Base-by-base conservation (phyloP, 805 yeast genomes). In the Deakozyma indianensis region DNA sequence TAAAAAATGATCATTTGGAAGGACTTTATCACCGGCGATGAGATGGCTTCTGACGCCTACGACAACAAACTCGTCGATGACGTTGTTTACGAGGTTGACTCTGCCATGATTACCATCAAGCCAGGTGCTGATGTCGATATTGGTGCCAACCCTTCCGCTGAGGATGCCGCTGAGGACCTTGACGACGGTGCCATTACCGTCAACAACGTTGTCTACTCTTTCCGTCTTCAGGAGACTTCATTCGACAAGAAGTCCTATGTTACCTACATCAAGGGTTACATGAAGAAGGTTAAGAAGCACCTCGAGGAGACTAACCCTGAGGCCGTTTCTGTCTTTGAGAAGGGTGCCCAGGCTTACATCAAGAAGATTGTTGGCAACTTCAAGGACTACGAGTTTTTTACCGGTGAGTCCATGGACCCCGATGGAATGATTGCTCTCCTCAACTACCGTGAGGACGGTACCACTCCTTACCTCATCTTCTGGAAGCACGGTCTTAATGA, bases 351-450 rank as follows among this genome's bases (percentile, higher is more conserved):
- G 59, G 71, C 84, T 60, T 92, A 88, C 78, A 94, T 84, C 71
- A 92, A 92, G 85, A 92, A 92, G 79, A 82, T 92, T 57, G 69
- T 92, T 62, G 83, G 80, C 63, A 82, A 88, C 70, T 92, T 92
- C 92, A 83, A 82, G 67, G 98, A 92, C 80, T 92, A 94, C 94
- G 98, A 92, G 67, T 92, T 92, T 79, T 92, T 72, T 88, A 90
- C 96, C 59, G 97, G 98, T 77, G 97, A 90, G 77, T 83, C 95
- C 66, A 92, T 92, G 98, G 96, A 92, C 80, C 98, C 98, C 69
- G 98, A 92, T 72, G 98, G 82, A 59, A 92, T 92, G 98, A 73
- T 92, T 65, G 86, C 87, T 59, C 79, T 92, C 69, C 83, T 92
- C 72, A 92, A 92, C 94, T 92, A 90, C 87, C 94, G 98, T 75